Percentiles rank a stretch among this genome's conserved stretches.
These are phyloP conservation scores for Microstegium vimineum DNA, from an alignment of 176 grass and related monocot genomes.

Conservation along the genomic window DNA sequence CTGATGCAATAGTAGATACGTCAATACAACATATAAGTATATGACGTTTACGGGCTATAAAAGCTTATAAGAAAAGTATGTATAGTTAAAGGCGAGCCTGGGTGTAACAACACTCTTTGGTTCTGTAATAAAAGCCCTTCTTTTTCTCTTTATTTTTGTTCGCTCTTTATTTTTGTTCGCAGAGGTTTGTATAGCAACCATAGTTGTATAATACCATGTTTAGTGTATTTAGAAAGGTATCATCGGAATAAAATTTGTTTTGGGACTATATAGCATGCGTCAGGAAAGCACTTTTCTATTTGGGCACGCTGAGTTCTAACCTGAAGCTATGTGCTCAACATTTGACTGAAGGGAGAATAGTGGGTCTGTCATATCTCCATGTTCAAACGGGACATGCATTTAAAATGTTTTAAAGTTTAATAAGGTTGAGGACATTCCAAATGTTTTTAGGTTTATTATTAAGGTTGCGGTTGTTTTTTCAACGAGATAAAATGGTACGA, in stretches of 20 bases:
- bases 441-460: not conserved
- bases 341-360: not conserved
- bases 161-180: constrained; percentile 32
- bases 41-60: constrained; percentile 38
- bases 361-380: not conserved
- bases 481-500: not conserved
- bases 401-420: not conserved
- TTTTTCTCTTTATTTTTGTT: constrained; percentile 33
- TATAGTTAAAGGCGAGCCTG: constrained; percentile 50
- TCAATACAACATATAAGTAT: constrained; percentile 30
- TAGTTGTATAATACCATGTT: constrained; percentile 37
- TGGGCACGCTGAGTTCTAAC: not conserved
- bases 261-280: not conserved
- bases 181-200: constrained; percentile 50
- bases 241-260: constrained; percentile 36
- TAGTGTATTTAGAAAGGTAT: constrained; percentile 38
- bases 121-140: constrained; percentile 39
- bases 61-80: constrained; percentile 42
- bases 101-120: constrained; percentile 30
- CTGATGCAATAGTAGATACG: constrained; percentile 59
- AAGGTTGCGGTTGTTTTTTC: not conserved
- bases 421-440: not conserved
- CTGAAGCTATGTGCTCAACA: not conserved
- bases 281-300: not conserved
- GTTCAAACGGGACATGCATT: not conserved